These are phyloP conservation scores for Cryptosporidium sp. DNA, from an alignment of 169 alveolate species.

Conservation along the genomic window DNA sequence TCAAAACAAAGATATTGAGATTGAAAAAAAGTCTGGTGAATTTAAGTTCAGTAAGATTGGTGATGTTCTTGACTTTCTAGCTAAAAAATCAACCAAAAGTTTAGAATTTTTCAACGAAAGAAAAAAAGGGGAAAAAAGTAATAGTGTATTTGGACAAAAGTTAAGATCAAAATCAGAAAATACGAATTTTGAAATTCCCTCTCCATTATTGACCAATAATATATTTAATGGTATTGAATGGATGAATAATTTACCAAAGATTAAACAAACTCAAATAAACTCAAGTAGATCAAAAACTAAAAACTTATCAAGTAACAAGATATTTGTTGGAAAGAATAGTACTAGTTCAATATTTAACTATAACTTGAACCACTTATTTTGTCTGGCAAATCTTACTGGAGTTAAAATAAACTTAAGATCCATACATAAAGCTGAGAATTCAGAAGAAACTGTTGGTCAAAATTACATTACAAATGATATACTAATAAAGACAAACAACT, in stretches of 20 bases:
- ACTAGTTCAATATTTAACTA: slow-evolving; percentile 53
- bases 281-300: neutral
- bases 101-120: neutral
- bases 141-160: neutral
- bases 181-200: neutral
- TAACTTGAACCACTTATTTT: slow-evolving; percentile 31
- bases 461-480: neutral
- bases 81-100: neutral
- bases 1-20: neutral
- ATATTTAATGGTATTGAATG: slow-evolving; percentile 46
- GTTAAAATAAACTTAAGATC: slow-evolving; percentile 17
- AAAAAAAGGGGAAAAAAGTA: neutral
- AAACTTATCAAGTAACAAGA: neutral
- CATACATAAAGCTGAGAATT: neutral
- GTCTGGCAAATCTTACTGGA: slow-evolving; percentile 53
- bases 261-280: neutral
- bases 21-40: neutral
- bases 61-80: neutral
- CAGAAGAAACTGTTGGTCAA: neutral
- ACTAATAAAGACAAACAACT: neutral
- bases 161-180: neutral
- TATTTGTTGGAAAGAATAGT: slow-evolving; percentile 21
- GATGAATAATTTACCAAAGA: slow-evolving; percentile 9
- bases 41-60: neutral
- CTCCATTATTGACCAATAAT: neutral